Percentiles rank a stretch among this genome's conserved stretches.
Evolutionary conservation across 495 filamentous ascomycete species (phyloP).

Genomic region (Clavariopsis aquatica): DNA sequence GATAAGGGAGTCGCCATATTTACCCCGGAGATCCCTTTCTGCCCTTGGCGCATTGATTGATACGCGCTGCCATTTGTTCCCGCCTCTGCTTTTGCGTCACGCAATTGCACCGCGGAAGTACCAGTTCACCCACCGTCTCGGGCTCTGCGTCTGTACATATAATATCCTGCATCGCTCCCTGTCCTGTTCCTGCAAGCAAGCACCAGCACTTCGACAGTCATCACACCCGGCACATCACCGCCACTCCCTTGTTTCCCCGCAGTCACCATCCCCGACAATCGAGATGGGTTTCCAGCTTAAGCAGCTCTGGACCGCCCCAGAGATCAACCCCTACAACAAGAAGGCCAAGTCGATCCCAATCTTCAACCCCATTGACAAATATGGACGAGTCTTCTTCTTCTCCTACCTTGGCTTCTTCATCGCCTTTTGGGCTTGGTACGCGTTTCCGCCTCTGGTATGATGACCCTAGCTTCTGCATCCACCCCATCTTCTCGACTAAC

Average conservation of each 20-base stretch:
- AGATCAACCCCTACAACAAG: slow-evolving; percentile 48
- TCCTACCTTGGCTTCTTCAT: slow-evolving; percentile 75
- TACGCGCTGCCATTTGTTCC: slow-evolving; percentile 4
- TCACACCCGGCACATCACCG: not conserved
- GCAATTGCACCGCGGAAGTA: slow-evolving; percentile 27
- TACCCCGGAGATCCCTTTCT: slow-evolving; percentile 26
- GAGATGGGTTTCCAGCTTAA: slow-evolving; percentile 34
- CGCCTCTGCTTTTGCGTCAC: slow-evolving; percentile 6
- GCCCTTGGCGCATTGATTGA: slow-evolving; percentile 22
- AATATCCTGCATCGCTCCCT: slow-evolving; percentile 1
- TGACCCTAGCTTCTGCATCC: slow-evolving; percentile 1
- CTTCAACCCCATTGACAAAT: slow-evolving; percentile 38
- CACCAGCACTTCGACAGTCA: not conserved
- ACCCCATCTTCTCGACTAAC: slow-evolving; percentile 10
- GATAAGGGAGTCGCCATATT: slow-evolving; percentile 21
- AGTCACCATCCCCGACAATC: not conserved
- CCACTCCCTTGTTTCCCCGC: not conserved
- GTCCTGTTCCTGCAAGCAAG: slow-evolving; percentile 12
- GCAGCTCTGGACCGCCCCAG: slow-evolving; percentile 41
- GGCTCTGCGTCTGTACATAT: slow-evolving; percentile 9
- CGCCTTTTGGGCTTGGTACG: slow-evolving; percentile 85
- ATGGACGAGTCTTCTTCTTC: slow-evolving; percentile 41
- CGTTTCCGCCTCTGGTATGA: slow-evolving; percentile 46
- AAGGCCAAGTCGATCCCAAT: slow-evolving; percentile 41
- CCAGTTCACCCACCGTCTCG: not conserved